Conservation (phyloP, 1,284 basidiomycete species). For the Moesziomyces antarcticus region DNA sequence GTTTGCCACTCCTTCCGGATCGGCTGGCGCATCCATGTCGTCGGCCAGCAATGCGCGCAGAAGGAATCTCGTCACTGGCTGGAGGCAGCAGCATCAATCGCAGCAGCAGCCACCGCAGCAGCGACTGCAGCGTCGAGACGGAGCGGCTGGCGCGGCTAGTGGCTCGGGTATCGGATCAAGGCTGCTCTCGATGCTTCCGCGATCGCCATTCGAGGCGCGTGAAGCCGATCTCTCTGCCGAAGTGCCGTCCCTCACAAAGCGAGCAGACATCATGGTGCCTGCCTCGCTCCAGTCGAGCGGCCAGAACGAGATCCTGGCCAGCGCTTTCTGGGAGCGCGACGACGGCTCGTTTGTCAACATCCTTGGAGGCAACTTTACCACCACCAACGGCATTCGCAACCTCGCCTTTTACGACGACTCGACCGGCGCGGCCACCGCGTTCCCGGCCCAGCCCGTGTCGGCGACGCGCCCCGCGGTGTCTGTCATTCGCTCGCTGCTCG, state of each 20-base stretch:
- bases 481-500: conserved; percentile 72
- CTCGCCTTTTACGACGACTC: conserved; percentile 80
- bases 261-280: conserved; percentile 51
- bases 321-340: conserved; percentile 88
- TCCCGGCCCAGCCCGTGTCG: conserved; percentile 67
- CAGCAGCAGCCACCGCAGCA: conserved; percentile 14
- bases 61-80: neutral
- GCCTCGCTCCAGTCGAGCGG: conserved; percentile 72
- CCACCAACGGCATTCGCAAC: conserved; percentile 71
- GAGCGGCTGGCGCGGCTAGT: neutral
- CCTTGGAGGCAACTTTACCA: conserved; percentile 90
- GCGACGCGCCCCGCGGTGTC: conserved; percentile 60
- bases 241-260: conserved; percentile 26
- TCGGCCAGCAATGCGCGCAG: conserved; percentile 29
- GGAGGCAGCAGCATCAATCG: conserved; percentile 1
- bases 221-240: neutral
- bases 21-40: conserved; percentile 19
- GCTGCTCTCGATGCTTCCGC: conserved; percentile 30
- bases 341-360: conserved; percentile 73
- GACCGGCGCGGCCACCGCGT: conserved; percentile 71
- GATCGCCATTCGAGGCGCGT: conserved; percentile 6
- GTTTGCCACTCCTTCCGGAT: conserved; percentile 74
- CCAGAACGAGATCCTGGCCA: conserved; percentile 84
- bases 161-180: conserved; percentile 19
- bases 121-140: conserved; percentile 3